Evolutionary conservation across 176 grass and related monocot genomes (phyloP).

Genomic region (Metroxylon sagu): DNA sequence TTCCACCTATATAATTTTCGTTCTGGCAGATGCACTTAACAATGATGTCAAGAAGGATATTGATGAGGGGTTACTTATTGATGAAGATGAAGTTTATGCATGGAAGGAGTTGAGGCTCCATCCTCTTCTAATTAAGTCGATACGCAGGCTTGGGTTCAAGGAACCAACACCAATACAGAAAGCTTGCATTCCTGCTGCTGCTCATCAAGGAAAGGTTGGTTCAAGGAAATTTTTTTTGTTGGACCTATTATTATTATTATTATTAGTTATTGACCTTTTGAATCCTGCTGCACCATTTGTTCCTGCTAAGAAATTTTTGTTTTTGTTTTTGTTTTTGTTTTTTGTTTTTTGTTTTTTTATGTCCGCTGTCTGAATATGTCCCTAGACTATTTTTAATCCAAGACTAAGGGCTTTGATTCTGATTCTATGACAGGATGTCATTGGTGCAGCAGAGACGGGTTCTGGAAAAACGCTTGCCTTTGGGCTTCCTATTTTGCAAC

Average conservation of each 20-base stretch:
- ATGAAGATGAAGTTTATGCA: conserved; percentile 65
- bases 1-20: background rate
- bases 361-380: no score
- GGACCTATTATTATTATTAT: no score
- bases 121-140: conserved; percentile 60
- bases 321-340: no score
- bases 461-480: conserved; percentile 95
- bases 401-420: no score
- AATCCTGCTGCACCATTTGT: no score
- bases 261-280: no score
- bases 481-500: conserved; percentile 76
- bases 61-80: conserved; percentile 31
- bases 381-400: no score
- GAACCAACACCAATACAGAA: conserved; percentile 88
- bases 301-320: no score
- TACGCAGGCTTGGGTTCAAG: conserved; percentile 66
- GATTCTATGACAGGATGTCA: conserved; percentile 59
- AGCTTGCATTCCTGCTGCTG: conserved; percentile 71
- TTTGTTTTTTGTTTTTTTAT: no score
- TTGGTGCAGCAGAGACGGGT: conserved; percentile 93
- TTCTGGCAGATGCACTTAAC: conserved; percentile 20
- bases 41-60: conserved; percentile 20
- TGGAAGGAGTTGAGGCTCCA: conserved; percentile 77
- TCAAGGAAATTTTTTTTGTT: conserved; percentile 1
- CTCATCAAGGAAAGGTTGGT: conserved; percentile 93